Conservation (phyloP, 768 basidiomycete species). For the Leccinellum albellum region DNA sequence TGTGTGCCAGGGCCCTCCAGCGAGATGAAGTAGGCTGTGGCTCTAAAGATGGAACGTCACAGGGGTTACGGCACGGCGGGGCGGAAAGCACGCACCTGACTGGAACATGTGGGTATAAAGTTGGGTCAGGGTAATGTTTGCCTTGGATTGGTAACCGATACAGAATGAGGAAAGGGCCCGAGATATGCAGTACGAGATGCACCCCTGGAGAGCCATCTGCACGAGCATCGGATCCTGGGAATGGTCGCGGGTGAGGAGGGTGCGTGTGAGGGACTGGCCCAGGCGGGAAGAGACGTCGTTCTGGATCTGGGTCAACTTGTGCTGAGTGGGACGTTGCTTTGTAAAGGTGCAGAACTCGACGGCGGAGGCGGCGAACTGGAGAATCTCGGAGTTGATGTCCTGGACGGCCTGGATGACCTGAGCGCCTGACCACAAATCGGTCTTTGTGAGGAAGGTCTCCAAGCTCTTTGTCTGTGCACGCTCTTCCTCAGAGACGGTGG, state of each 20-base stretch:
- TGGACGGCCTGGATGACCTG: conserved; percentile 76
- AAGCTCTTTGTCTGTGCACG: conserved; percentile 53
- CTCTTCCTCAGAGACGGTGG: conserved; percentile 46
- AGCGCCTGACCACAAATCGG: conserved; percentile 71
- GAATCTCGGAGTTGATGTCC: conserved; percentile 75
- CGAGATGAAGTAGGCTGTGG: conserved; percentile 75
- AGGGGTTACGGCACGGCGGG: conserved; percentile 14
- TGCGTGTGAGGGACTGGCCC: conserved; percentile 57
- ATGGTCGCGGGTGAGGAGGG: conserved; percentile 63
- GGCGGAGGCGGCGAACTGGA: conserved; percentile 75
- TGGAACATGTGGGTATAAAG: conserved; percentile 58
- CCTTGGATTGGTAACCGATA: conserved; percentile 67
- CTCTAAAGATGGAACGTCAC: conserved; percentile 37
- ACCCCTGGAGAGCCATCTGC: conserved; percentile 72
- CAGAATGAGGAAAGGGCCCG: conserved; percentile 69
- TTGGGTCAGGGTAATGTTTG: conserved; percentile 60
- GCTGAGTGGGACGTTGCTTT: conserved; percentile 36
- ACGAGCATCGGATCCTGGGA: conserved; percentile 73
- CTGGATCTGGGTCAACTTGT: conserved; percentile 48
- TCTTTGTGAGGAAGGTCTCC: conserved; percentile 70
- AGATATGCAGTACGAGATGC: conserved; percentile 61
- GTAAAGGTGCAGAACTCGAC: conserved; percentile 63
- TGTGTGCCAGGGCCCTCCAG: conserved; percentile 73
- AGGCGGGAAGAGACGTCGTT: conserved; percentile 60
- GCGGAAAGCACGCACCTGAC: conserved; percentile 39